Evolutionary conservation across 495 filamentous ascomycete species (phyloP).

Genomic region (Aspergillus ellipticus): DNA sequence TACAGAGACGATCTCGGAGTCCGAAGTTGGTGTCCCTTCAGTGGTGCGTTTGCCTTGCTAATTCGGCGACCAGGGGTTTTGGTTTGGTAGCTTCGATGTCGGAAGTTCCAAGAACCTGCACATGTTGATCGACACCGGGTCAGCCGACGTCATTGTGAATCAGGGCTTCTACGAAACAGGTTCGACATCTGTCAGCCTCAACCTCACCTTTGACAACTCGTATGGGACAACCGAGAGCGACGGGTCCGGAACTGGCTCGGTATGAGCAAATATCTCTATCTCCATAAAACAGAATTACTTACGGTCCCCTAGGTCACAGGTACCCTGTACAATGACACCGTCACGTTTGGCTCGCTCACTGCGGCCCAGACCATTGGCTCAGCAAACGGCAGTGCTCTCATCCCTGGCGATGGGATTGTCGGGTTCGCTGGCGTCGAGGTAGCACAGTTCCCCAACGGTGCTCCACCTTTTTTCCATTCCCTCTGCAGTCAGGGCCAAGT

Average conservation of each 20-base stretch:
- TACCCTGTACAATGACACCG: conserved; percentile 10
- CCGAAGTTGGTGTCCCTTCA: not conserved
- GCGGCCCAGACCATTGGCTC: conserved; percentile 10
- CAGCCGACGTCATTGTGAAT: conserved; percentile 15
- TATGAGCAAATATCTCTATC: not conserved
- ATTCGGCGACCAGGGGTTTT: conserved; percentile 1
- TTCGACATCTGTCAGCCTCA: not conserved
- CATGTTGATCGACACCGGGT: conserved; percentile 12
- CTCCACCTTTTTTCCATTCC: conserved; percentile 11
- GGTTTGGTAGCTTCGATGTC: conserved; percentile 7
- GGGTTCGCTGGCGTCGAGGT: conserved; percentile 12
- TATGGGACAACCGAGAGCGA: conserved; percentile 16
- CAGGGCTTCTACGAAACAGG: conserved; percentile 10
- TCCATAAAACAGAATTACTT: not conserved
- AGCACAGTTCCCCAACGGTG: conserved; percentile 3
- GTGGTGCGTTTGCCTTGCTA: not conserved
- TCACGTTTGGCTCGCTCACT: conserved; percentile 9
- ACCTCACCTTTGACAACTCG: conserved; percentile 8
- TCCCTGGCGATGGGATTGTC: conserved; percentile 17
- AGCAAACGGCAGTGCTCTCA: not conserved
- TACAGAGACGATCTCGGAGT: not conserved
- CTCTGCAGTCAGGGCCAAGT: conserved; percentile 8
- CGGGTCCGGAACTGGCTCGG: conserved; percentile 14
- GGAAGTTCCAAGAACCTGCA: not conserved
- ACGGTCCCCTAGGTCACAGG: conserved; percentile 4